Percentiles rank a stretch among this genome's conserved stretches.
Evolutionary conservation across 164 flowering plant genomes (phyloP).

Genomic region (Hamamelis virginiana): DNA sequence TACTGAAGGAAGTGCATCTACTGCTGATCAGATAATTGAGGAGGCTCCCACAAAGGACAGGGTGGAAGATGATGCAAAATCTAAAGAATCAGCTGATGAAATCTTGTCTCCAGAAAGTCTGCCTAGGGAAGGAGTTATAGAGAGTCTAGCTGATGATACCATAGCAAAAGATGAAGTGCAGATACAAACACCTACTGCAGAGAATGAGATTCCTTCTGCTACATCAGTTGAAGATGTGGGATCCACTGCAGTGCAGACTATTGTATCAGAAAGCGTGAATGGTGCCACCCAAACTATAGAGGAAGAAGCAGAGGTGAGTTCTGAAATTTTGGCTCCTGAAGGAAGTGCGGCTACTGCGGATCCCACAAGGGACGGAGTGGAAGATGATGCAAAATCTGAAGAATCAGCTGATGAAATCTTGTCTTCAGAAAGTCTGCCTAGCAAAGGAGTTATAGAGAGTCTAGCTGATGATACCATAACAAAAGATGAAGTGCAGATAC

Average conservation of each 20-base stretch:
- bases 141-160: slow-evolving; percentile 15
- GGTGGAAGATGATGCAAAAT: slow-evolving; percentile 13
- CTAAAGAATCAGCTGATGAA: slow-evolving; percentile 10
- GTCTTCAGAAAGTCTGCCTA: slow-evolving; percentile 21
- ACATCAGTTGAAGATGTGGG: slow-evolving; percentile 16
- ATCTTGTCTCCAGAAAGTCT: slow-evolving; percentile 16
- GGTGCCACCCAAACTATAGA: slow-evolving; percentile 16
- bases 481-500: slow-evolving; percentile 17
- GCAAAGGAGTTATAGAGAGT: slow-evolving; percentile 19
- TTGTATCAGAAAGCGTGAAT: too few species aligned
- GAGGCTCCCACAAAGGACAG: slow-evolving; percentile 27
- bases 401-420: slow-evolving; percentile 22
- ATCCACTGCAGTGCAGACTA: slow-evolving; percentile 3
- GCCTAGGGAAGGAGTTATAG: slow-evolving; percentile 14
- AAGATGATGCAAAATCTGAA: neutral
- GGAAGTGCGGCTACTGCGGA: slow-evolving; percentile 14
- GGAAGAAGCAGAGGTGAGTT: slow-evolving; percentile 23
- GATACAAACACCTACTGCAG: slow-evolving; percentile 13
- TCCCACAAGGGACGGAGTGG: too few species aligned
- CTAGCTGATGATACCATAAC: neutral
- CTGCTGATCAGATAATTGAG: slow-evolving; percentile 13
- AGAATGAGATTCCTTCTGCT: slow-evolving; percentile 13
- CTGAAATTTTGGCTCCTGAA: slow-evolving; percentile 23
- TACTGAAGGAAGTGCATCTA: slow-evolving; percentile 23
- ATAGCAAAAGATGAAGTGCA: slow-evolving; percentile 20